Base-by-base conservation (phyloP, 2,329 filamentous ascomycete genomes). In the Scedosporium boydii region DNA sequence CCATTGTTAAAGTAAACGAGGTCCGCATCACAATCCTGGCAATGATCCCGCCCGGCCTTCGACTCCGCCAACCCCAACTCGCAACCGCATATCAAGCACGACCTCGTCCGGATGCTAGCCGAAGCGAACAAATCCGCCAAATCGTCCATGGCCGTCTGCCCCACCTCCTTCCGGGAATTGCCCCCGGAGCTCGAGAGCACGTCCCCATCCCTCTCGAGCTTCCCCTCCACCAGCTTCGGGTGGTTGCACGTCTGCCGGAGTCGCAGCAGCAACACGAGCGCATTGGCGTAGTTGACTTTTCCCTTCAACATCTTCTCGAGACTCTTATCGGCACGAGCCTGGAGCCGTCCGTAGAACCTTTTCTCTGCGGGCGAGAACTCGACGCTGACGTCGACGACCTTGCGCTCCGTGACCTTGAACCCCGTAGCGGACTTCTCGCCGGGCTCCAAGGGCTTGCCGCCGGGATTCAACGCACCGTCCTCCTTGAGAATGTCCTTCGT, bases 401-500 rank as follows among this genome's bases (percentile, higher is more conserved):
- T 96, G 65, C 95, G 88, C 72, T 93, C 91, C 1, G 93, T 95
- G 64, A 98, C 93, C 73, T 92, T 91, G 79, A 99, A 97, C 1
- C 87, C 87, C 0, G 85, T 83, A 1, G 83, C 82, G 6, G 80
- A 81, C 58, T 82, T 78, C 4, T 75, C 74, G 0, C 74, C 74
- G 63, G 73, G 74, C 42, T 72, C 70, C 3, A 71, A 74, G 27
- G 76, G 78, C 71, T 91, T 90, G 60, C 88, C 87, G 44, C 90
- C 90, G 27, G 89, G 87, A 64, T 90, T 89, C 18, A 96, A 78
- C 0, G 90, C 91, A 10, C 91, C 90, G 10, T 91, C 91, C 68
- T 91, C 83, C 75, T 95, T 96, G 64, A 99, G 78, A n/a, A 99
- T 91, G 23, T 96, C 92, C 75, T 99, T 99, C 7, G 93, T 98